Evolutionary conservation across 306 rosid species (phyloP).

Genomic region (Corylus heterophylla): DNA sequence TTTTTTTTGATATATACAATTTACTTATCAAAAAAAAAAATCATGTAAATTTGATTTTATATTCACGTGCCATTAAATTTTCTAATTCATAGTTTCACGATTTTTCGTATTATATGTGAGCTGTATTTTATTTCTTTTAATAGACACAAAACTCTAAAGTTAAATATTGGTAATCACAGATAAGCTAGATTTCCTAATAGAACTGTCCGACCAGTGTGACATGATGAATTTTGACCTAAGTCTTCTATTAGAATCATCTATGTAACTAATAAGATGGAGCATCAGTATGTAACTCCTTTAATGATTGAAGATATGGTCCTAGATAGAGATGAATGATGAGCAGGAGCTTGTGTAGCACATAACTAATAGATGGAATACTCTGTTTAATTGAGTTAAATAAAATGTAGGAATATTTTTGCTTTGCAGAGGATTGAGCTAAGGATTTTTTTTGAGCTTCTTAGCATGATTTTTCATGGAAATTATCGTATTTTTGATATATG

Average conservation of each 20-base stretch:
- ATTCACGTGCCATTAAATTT: slow-evolving; percentile 6
- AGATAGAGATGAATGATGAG: neutral
- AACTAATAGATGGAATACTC: neutral
- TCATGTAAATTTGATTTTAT: neutral
- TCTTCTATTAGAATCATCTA: neutral
- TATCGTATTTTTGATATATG: no score
- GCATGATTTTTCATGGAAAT: neutral
- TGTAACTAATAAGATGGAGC: neutral
- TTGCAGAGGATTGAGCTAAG: neutral
- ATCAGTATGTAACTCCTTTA: neutral
- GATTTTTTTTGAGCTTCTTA: neutral
- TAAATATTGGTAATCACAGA: neutral
- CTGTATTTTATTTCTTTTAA: neutral
- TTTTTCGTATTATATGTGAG: neutral
- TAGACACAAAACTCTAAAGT: neutral
- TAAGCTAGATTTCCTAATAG: neutral
- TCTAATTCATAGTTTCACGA: neutral
- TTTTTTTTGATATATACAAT: no score
- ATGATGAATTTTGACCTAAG: neutral
- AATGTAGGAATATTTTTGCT: neutral
- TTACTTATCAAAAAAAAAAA: no score
- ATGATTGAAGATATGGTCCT: neutral
- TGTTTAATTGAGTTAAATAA: no score
- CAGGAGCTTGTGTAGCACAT: neutral
- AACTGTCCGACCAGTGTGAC: neutral